phyloP scores from a whole-genome alignment of 179 eudicot genomes.

The Silene noctiflora region DNA sequence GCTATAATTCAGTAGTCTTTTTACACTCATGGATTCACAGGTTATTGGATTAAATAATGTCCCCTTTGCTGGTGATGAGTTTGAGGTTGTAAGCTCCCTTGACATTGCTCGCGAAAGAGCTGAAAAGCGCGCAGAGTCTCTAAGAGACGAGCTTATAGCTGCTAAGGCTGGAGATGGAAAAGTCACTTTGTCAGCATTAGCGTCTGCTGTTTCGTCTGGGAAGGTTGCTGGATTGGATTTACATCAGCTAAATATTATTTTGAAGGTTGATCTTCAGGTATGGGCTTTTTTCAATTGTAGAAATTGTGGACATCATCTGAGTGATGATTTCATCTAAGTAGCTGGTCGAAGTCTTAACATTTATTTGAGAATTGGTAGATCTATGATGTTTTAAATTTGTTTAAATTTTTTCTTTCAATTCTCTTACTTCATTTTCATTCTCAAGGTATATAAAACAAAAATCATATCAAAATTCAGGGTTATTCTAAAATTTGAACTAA shows the following conservation, averaged over 20 bases:
- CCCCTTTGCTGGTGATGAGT: conserved; percentile 91
- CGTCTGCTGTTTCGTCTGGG: conserved; percentile 78
- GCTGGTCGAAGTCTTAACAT: not conserved
- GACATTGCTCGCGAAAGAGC: conserved; percentile 86
- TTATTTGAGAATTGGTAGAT: not conserved
- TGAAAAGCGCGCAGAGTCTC: conserved; percentile 51
- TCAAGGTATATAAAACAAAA: not conserved
- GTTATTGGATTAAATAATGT: conserved; percentile 87
- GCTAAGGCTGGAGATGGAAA: conserved; percentile 90
- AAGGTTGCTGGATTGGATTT: conserved; percentile 70
- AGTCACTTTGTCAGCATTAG: conserved; percentile 79
- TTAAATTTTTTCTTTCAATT: not conserved
- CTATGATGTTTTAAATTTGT: not conserved
- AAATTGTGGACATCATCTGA: not conserved
- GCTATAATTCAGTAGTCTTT: not conserved
- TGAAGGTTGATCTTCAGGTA: conserved; percentile 96
- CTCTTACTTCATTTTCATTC: not conserved
- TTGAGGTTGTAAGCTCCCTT: conserved; percentile 81
- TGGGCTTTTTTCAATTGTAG: not conserved
- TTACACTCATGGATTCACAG: conserved; percentile 30
- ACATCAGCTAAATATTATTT: conserved; percentile 79
- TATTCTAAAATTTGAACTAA: not conserved
- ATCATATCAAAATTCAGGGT: not conserved
- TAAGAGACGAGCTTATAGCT: conserved; percentile 64
- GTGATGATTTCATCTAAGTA: conserved; percentile 9